Percentiles rank a stretch among this genome's conserved stretches.
phyloP scores from a whole-genome alignment of 306 rosid species.

The Vigna unguiculata region DNA sequence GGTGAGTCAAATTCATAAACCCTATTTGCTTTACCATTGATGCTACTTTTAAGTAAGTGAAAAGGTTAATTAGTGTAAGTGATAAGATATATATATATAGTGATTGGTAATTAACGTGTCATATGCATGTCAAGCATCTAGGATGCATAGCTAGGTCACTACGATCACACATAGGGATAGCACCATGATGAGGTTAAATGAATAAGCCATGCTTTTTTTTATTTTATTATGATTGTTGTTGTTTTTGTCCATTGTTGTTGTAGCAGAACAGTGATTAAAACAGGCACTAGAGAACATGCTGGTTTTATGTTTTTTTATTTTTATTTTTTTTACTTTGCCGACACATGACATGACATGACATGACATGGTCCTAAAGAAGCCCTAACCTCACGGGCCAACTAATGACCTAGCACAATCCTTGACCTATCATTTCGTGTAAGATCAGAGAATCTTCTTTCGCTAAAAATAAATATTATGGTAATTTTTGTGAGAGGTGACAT shows the following conservation, averaged over 20 bases:
- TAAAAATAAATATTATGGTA: not conserved
- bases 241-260: not conserved
- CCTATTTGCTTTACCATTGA: not conserved
- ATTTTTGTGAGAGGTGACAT: not conserved
- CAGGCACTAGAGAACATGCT: not conserved
- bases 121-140: constrained; percentile 24
- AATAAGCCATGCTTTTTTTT: constrained; percentile 2
- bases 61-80: not conserved
- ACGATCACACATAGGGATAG: not conserved
- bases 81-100: not conserved
- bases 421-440: not conserved
- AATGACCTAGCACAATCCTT: not conserved
- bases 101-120: not conserved
- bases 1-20: constrained; percentile 54
- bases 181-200: constrained; percentile 17
- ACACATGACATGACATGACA: constrained; percentile 4
- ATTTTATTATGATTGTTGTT: not conserved
- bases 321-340: not conserved
- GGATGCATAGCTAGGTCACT: not conserved
- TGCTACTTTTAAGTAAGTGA: constrained; percentile 6
- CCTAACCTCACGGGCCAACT: not conserved
- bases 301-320: too few species aligned
- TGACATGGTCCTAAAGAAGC: not conserved
- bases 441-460: constrained; percentile 2
- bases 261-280: not conserved